Conservation (phyloP, 1,284 basidiomycete species). For the Boletus sp. region DNA sequence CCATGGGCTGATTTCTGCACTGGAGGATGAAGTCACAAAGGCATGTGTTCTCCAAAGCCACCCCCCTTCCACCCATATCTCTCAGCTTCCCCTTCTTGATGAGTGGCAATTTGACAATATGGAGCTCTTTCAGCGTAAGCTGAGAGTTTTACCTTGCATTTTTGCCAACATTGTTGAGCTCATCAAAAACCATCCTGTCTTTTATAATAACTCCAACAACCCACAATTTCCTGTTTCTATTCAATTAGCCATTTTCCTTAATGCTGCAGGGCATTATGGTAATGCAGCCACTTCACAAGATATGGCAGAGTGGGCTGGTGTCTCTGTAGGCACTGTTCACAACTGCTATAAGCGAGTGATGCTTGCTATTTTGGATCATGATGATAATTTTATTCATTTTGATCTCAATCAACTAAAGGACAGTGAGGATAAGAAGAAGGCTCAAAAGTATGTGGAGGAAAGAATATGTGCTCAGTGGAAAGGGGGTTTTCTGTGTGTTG, state of each 20-base stretch:
- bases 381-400: too few species aligned
- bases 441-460: neutral
- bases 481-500: too few species aligned
- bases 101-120: slow-evolving; percentile 15
- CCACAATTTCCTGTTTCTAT: slow-evolving; percentile 26
- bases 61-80: too few species aligned
- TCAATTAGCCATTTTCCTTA: slow-evolving; percentile 27
- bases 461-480: slow-evolving; percentile 5
- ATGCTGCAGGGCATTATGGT: neutral
- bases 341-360: too few species aligned
- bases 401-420: neutral
- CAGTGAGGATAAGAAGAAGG: neutral
- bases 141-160: slow-evolving; percentile 25
- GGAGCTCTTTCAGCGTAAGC: slow-evolving; percentile 25
- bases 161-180: slow-evolving; percentile 23
- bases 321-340: slow-evolving; percentile 26
- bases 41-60: too few species aligned
- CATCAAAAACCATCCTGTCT: slow-evolving; percentile 18
- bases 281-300: slow-evolving; percentile 32
- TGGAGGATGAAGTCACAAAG: slow-evolving; percentile 9
- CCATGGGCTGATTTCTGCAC: neutral
- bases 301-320: slow-evolving; percentile 36
- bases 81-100: slow-evolving; percentile 12
- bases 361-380: too few species aligned
- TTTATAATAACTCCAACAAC: slow-evolving; percentile 9